These are phyloP conservation scores for Moricandia moricandioides DNA, from an alignment of 345 rosid genomes.

Conservation along the genomic window DNA sequence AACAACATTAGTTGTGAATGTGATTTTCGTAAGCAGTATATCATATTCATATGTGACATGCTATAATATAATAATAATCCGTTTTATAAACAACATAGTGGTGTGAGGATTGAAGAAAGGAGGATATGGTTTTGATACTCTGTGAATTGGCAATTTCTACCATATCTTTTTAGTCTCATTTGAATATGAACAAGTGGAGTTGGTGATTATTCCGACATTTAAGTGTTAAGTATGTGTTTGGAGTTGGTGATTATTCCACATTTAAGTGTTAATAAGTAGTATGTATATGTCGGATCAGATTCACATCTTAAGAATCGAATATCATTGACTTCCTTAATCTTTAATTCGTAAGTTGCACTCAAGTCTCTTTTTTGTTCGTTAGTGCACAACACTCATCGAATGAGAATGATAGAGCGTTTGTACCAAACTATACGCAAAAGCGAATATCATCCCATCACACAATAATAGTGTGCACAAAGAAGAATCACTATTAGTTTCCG, in stretches of 20 bases:
- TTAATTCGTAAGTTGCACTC: conserved; percentile 4
- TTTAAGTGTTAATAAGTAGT: no score
- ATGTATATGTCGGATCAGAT: conserved; percentile 34
- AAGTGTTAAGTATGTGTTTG: conserved; percentile 24
- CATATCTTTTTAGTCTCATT: no score
- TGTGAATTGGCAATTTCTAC: conserved; percentile 12
- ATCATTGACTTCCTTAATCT: conserved; percentile 28
- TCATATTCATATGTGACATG: neutral
- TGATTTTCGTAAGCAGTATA: neutral
- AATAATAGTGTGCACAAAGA: neutral
- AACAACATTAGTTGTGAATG: conserved; percentile 3
- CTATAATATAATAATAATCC: neutral
- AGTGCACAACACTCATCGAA: conserved; percentile 28
- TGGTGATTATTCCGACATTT: conserved; percentile 33
- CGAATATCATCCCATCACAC: neutral
- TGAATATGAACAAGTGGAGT: conserved; percentile 11
- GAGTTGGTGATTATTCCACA: no score
- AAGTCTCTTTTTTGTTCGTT: neutral
- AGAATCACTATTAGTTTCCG: conserved; percentile 13
- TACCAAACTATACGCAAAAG: neutral
- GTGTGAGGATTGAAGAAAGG: conserved; percentile 36
- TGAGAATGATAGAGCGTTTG: neutral
- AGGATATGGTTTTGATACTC: conserved; percentile 50
- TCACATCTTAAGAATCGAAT: conserved; percentile 30
- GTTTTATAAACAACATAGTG: neutral